phyloP scores from a whole-genome alignment of 164 flowering plant genomes.

The Magnolia changhungtana region DNA sequence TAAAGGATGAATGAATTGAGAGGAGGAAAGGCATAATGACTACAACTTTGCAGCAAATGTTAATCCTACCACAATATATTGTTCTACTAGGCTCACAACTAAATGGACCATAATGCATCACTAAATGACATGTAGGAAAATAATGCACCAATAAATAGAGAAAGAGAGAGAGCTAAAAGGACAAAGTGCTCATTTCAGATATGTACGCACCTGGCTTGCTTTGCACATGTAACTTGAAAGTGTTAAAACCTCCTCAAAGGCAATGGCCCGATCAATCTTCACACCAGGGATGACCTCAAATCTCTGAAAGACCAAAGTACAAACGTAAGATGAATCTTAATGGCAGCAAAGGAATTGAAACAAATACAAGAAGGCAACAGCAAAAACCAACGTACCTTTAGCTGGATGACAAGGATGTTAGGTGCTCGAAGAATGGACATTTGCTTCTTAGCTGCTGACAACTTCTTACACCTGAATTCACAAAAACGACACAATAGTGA shows the following conservation, averaged over 20 bases:
- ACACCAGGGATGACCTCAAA: conserved; percentile 83
- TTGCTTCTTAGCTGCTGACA: conserved; percentile 89
- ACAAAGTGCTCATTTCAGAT: background rate
- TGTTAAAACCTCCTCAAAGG: conserved; percentile 78
- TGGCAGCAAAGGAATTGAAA: background rate
- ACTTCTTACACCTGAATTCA: conserved; percentile 66
- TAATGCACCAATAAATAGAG: background rate
- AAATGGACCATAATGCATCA: no score
- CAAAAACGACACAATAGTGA: background rate
- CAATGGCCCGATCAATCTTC: conserved; percentile 76
- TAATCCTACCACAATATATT: no score
- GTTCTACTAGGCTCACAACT: no score
- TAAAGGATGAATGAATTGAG: no score
- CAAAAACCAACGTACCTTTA: conserved; percentile 53
- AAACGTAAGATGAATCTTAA: background rate
- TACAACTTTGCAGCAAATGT: no score
- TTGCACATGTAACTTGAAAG: conserved; percentile 87
- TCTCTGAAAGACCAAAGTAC: conserved; percentile 45
- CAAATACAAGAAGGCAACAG: background rate
- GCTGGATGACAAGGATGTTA: conserved; percentile 89
- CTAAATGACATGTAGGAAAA: background rate
- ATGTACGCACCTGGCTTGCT: conserved; percentile 59
- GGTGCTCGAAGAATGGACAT: conserved; percentile 89
- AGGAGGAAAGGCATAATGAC: no score
- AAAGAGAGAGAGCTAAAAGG: background rate